Base-by-base conservation (phyloP, 148 eudicot genomes). In the Heliosperma pusillum region DNA sequence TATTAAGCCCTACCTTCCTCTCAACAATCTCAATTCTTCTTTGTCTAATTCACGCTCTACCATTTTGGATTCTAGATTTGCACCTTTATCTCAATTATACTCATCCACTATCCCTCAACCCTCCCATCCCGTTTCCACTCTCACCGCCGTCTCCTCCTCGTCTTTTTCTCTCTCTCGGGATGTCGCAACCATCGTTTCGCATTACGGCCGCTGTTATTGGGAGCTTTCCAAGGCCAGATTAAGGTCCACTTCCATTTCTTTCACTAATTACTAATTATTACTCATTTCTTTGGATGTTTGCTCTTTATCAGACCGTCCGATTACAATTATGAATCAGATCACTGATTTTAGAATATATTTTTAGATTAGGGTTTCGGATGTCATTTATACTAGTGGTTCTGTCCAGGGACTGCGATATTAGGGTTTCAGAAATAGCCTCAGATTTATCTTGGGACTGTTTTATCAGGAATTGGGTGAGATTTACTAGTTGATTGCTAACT, bases 211-310 rank as follows among this genome's bases (percentile, higher is more conserved):
- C 52, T 93, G 97, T 81, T 93, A 93, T 79, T 91, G 87, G 89
- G 98, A 93, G 81, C 93, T 93, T 21, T 93, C 98, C 10, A 93
- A 93, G 79, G 97, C 95, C 70, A 86, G 87, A n/a, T 83, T 93
- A 45, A 93, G 97, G 97, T 93, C 40, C 1, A 0, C 16, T 17
- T 71, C 0, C 1, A 3, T 7, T 33, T 33, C 40, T 33, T 33
- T 33, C 3, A 33, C 40, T 33, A 33, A 33, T 33, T 33, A 33
- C 2, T 33, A 26, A 13, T 24, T 22, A 17, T 68, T 55, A 27
- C n/a, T n/a, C n/a, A n/a, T n/a, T n/a, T n/a, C n/a, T n/a, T n/a
- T n/a, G 7, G n/a, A 15, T 63, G 19, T 3, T 29, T 26, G 40
- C 40, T 33, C 40, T 2, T 7, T 33, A n/a, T n/a, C n/a, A n/a